These are phyloP conservation scores for Acer saccharum DNA, from an alignment of 345 rosid genomes.

Conservation along the genomic window DNA sequence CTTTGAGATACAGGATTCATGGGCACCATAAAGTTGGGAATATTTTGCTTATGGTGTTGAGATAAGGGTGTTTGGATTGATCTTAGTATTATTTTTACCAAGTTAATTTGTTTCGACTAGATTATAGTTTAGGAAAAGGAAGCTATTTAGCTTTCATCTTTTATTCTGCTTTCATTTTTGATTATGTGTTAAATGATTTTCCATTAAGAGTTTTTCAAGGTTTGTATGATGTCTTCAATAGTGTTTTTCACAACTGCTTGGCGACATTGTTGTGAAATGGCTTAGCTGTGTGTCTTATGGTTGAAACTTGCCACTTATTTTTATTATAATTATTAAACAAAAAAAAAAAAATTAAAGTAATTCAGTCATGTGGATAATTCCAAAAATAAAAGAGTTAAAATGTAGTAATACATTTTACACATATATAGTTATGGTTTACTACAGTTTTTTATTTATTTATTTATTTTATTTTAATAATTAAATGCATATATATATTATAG, in stretches of 20 bases:
- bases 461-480: no score
- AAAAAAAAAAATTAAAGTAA: no score
- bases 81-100: neutral
- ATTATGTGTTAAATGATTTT: neutral
- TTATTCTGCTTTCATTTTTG: neutral
- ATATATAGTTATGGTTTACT: no score
- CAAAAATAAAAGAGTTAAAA: no score
- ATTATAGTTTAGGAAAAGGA: slow-evolving; percentile 1
- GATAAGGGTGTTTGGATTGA: neutral
- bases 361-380: no score
- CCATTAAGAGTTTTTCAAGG: neutral
- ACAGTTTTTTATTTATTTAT: no score
- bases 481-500: no score
- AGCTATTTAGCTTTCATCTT: neutral
- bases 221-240: neutral
- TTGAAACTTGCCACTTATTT: no score
- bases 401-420: no score
- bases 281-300: no score
- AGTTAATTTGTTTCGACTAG: neutral
- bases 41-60: neutral
- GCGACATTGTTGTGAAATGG: no score
- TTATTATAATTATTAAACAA: no score
- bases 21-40: neutral
- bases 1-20: neutral
- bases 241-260: neutral